Evolutionary conservation across 768 basidiomycete genomes (phyloP).

Genomic region (Pleurotus sapidus): DNA sequence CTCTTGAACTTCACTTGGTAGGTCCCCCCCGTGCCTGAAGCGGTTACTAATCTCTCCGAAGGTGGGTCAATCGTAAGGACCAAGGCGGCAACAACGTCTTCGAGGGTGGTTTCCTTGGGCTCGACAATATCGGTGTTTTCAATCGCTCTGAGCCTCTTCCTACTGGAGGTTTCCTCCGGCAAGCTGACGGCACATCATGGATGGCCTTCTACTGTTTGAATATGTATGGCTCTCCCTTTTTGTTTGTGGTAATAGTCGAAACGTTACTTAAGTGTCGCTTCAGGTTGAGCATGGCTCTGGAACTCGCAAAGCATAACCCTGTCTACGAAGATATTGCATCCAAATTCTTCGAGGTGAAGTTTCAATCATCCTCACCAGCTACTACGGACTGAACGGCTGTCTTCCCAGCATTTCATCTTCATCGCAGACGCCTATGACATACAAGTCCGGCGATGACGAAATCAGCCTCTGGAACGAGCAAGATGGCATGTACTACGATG

Average conservation of each 20-base stretch:
- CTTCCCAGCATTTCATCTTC: constrained; percentile 86
- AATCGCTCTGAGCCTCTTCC: constrained; percentile 97
- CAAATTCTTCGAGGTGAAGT: constrained; percentile 84
- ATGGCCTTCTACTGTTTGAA: constrained; percentile 99
- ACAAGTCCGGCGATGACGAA: constrained; percentile 72
- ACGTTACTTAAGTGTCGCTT: constrained; percentile 1
- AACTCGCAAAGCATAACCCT: constrained; percentile 95
- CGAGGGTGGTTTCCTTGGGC: constrained; percentile 95
- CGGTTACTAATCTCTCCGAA: constrained; percentile 18
- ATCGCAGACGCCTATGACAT: constrained; percentile 99
- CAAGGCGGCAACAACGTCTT: constrained; percentile 94
- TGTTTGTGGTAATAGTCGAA: background rate
- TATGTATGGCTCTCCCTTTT: constrained; percentile 54
- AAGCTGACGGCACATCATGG: constrained; percentile 99
- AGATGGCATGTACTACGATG: constrained; percentile 99
- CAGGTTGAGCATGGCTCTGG: constrained; percentile 95
- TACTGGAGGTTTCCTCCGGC: constrained; percentile 89
- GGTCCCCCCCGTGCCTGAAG: constrained; percentile 10
- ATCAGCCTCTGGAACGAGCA: constrained; percentile 91
- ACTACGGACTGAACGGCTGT: background rate
- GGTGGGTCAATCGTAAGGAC: constrained; percentile 99
- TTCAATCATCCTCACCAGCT: background rate
- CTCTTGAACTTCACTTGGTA: constrained; percentile 96
- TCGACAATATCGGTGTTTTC: constrained; percentile 98
- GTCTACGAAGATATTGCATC: constrained; percentile 99